Conservation (phyloP, 768 basidiomycete species). For the Rhodosporidiobolus sp. region DNA sequence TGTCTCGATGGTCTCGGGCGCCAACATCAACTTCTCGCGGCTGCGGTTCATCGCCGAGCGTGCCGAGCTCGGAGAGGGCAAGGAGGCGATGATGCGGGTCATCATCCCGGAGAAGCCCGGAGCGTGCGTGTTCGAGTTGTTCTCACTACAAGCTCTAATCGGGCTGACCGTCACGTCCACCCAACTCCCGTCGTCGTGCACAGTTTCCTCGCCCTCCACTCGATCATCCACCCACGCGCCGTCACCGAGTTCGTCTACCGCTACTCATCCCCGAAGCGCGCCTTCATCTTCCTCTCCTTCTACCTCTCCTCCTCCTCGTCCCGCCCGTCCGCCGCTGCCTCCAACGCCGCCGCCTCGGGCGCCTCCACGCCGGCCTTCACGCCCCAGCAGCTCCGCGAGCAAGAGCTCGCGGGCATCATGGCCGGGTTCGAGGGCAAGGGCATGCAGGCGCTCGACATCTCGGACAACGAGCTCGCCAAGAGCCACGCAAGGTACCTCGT, state of each 20-base stretch:
- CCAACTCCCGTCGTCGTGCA: not conserved
- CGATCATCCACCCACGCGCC: slow-evolving; percentile 79
- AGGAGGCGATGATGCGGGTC: slow-evolving; percentile 89
- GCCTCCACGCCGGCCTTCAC: slow-evolving; percentile 41
- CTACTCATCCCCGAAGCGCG: slow-evolving; percentile 63
- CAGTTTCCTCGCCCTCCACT: slow-evolving; percentile 85
- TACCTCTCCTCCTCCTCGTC: slow-evolving; percentile 58
- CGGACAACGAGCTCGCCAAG: slow-evolving; percentile 92
- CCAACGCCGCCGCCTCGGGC: not conserved
- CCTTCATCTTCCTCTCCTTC: slow-evolving; percentile 89
- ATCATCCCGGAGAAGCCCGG: slow-evolving; percentile 90
- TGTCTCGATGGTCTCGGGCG: slow-evolving; percentile 88
- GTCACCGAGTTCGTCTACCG: slow-evolving; percentile 96
- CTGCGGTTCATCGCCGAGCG: slow-evolving; percentile 97
- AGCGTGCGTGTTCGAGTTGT: slow-evolving; percentile 57
- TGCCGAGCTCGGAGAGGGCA: slow-evolving; percentile 91
- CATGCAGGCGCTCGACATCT: slow-evolving; percentile 85
- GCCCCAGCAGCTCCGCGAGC: slow-evolving; percentile 46
- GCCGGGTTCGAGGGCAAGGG: slow-evolving; percentile 61
- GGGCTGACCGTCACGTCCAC: too few species aligned
- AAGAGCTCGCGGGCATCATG: slow-evolving; percentile 57
- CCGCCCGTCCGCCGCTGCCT: slow-evolving; percentile 50
- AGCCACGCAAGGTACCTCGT: slow-evolving; percentile 92
- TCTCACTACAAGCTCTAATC: not conserved
- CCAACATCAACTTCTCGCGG: slow-evolving; percentile 98